Conservation (phyloP, 192 early-diverging fungal genomes). For the Backusella psychrophila region DNA sequence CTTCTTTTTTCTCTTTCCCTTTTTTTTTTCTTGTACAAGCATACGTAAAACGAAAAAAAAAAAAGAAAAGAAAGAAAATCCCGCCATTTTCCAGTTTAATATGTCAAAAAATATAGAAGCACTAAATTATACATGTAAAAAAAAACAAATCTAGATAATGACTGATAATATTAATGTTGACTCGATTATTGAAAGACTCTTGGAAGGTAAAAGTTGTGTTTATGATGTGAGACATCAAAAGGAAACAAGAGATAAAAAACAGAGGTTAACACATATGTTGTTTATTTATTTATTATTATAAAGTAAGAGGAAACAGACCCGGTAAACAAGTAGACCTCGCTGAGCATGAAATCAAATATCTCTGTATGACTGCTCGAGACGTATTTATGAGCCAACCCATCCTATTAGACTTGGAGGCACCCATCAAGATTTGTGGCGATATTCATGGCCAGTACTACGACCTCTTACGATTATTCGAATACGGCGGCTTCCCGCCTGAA, state of each 20-base stretch:
- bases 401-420: slow-evolving; percentile 89
- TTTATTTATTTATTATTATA: not conserved
- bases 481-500: slow-evolving; percentile 96
- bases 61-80: not conserved
- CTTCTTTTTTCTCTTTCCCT: no score
- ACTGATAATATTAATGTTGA: slow-evolving; percentile 77
- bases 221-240: not conserved
- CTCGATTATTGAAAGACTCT: slow-evolving; percentile 84
- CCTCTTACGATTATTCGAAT: slow-evolving; percentile 90
- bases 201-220: slow-evolving; percentile 73
- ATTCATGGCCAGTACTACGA: slow-evolving; percentile 98
- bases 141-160: slow-evolving; percentile 32
- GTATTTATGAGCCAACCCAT: slow-evolving; percentile 94
- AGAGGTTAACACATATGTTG: not conserved
- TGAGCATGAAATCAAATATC: slow-evolving; percentile 92
- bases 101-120: not conserved
- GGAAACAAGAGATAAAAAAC: not conserved
- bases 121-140: not conserved
- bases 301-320: slow-evolving; percentile 92
- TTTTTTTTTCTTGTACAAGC: no score
- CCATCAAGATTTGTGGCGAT: slow-evolving; percentile 92
- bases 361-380: slow-evolving; percentile 92
- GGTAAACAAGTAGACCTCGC: slow-evolving; percentile 95
- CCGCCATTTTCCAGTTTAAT: not conserved
- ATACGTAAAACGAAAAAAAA: not conserved